phyloP scores from a whole-genome alignment of 352 stramenopile genomes.

The Aphanomyces astaci region DNA sequence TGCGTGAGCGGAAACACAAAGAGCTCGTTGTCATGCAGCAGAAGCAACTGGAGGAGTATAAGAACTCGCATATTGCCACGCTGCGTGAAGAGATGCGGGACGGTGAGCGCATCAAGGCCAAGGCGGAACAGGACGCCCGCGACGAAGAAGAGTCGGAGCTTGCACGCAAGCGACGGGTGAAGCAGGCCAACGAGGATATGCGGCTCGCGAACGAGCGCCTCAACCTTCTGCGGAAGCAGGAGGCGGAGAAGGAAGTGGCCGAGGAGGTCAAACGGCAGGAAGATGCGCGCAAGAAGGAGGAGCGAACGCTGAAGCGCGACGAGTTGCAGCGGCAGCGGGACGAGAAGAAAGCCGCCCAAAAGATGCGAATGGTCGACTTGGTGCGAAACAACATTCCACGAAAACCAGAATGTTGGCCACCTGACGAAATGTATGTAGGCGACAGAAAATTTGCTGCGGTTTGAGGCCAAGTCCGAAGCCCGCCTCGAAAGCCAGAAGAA shows the following conservation, averaged over 20 bases:
- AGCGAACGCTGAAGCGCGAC: slow-evolving; percentile 53
- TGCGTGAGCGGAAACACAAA: slow-evolving; percentile 39
- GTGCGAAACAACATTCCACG: too few species aligned
- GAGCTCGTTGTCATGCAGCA: slow-evolving; percentile 54
- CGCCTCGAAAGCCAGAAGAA: slow-evolving; percentile 57
- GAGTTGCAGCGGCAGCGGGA: slow-evolving; percentile 52
- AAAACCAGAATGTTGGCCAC: too few species aligned
- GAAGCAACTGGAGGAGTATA: slow-evolving; percentile 77
- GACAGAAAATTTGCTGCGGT: slow-evolving; percentile 57
- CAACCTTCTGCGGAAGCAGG: slow-evolving; percentile 43
- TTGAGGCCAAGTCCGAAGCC: slow-evolving; percentile 52
- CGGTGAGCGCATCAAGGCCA: slow-evolving; percentile 50
- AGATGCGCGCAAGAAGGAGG: slow-evolving; percentile 59
- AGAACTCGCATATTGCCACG: slow-evolving; percentile 64
- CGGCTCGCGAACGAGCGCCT: slow-evolving; percentile 58
- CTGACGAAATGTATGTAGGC: slow-evolving; percentile 25
- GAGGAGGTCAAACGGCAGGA: slow-evolving; percentile 68
- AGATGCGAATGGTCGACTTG: slow-evolving; percentile 80
- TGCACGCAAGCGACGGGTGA: slow-evolving; percentile 33
- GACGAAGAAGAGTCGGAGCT: slow-evolving; percentile 49
- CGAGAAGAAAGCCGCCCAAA: slow-evolving; percentile 45
- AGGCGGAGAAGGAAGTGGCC: slow-evolving; percentile 47
- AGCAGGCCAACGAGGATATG: slow-evolving; percentile 54
- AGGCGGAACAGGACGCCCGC: slow-evolving; percentile 48
- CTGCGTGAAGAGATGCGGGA: slow-evolving; percentile 69